Base-by-base conservation (phyloP, 371 early-diverging fungal species). In the Apophysomyces variabilis region DNA sequence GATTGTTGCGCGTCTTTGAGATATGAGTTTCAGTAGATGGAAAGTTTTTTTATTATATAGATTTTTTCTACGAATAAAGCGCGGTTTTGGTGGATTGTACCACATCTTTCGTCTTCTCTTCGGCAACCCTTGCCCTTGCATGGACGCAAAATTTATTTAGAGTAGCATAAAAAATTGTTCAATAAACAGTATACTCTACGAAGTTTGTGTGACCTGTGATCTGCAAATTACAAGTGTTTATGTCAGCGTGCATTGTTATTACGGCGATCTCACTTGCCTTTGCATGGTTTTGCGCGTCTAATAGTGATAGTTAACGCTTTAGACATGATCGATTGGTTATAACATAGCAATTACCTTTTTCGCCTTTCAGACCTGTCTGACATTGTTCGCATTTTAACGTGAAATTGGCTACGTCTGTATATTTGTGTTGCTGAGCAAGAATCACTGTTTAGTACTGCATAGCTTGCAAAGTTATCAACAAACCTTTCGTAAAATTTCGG, bases 361-460 rank as follows among this genome's bases (percentile, higher is more conserved):
- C 83, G 41, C 88, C 88, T 46, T 76, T 74, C 26, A 88, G 64
- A n/a, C 86, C 86, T 8, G 59, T 67, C 16, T 71, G 71, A 65
- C 88, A 88, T 21, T 77, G 62, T 14, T 84, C 71, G 57, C 88
- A 88, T 39, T 76, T 76, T 0, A 88, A 70, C 1, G 85, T 86
- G 56, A 88, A 88, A 16, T 82, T 88, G 1, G 86, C 83, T 14
- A 86, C 63, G 66, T 88, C 86, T 0, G 88, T 88, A 57, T 77
- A 88, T 47, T 79, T 83, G 62, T 81, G 85, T 59, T 73, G 73
- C 87, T 87, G 57, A 8, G 13, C 18, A 41, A 1, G 26, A 26
- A 26, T 26, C 26, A 26, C 26, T 26, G 5, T 35, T 37, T 38
- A 46, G 16, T 12, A 38, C 37, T 54, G 35, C 41, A 44, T 61